Evolutionary conservation across 2,329 filamentous ascomycete species (phyloP).

Genomic region (Fusarium mexicanum): DNA sequence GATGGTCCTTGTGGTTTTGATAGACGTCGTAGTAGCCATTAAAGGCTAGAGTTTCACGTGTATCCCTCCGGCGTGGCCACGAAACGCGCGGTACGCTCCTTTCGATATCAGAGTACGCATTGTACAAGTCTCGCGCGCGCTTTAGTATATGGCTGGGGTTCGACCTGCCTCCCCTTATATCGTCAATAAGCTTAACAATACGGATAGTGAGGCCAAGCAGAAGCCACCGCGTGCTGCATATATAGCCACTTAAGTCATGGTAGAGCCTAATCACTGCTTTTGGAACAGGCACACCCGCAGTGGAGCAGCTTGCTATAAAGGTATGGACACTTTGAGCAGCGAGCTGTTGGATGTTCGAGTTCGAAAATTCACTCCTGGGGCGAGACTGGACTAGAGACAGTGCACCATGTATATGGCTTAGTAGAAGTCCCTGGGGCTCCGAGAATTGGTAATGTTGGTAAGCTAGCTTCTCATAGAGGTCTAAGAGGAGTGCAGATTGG

Average conservation of each 20-base stretch:
- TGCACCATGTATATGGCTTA: not conserved
- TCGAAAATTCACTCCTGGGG: not conserved
- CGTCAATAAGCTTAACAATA: no score
- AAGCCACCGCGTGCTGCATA: no score
- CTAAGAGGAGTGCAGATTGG: not conserved
- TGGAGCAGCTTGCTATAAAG: not conserved
- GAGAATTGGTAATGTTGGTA: not conserved
- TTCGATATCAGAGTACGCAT: not conserved
- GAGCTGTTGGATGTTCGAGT: not conserved
- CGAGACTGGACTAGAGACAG: not conserved
- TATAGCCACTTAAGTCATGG: not conserved
- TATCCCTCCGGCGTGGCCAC: not conserved
- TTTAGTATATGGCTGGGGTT: no score
- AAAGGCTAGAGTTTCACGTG: not conserved
- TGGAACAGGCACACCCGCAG: not conserved
- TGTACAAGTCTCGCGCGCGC: not conserved
- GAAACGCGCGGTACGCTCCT: not conserved
- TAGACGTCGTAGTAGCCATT: not conserved
- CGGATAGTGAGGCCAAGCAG: not conserved
- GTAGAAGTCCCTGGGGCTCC: not conserved
- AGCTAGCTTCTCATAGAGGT: not conserved
- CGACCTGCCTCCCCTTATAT: no score
- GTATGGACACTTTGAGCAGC: not conserved
- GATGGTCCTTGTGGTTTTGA: no score
- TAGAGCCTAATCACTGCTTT: not conserved